These are phyloP conservation scores for Pseudonitzschia delicatissima DNA, from an alignment of 108 stramenopile genomes.

Conservation along the genomic window DNA sequence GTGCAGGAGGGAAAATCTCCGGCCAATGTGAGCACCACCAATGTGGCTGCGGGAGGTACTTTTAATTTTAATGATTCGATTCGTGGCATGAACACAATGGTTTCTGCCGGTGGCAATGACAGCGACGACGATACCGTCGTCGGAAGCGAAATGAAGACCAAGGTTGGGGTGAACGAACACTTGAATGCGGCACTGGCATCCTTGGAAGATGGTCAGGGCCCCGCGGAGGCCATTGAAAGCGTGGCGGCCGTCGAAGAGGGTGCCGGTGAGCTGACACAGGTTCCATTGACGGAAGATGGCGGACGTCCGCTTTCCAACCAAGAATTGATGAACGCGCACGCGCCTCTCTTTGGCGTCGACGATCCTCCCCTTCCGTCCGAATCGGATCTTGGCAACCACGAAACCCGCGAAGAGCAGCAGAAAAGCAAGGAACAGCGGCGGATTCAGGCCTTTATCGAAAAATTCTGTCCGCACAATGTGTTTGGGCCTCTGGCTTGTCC, in stretches of 20 bases:
- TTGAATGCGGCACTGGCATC: constrained; percentile 73
- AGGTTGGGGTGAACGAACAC: constrained; percentile 85
- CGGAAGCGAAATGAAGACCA: constrained; percentile 73
- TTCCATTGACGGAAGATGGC: constrained; percentile 39
- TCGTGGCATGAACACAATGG: constrained; percentile 18
- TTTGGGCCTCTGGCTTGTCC: constrained; percentile 77
- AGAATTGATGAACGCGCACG: constrained; percentile 75
- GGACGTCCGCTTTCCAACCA: constrained; percentile 76
- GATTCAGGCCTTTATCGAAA: constrained; percentile 70
- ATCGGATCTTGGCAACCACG: constrained; percentile 73
- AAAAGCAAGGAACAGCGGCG: constrained; percentile 47
- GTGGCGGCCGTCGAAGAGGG: constrained; percentile 32
- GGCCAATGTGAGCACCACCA: not conserved
- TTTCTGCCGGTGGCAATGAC: constrained; percentile 19
- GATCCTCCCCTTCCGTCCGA: constrained; percentile 78
- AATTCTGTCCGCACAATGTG: constrained; percentile 66
- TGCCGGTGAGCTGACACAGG: constrained; percentile 23
- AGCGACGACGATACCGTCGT: constrained; percentile 72
- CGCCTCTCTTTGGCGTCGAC: constrained; percentile 78
- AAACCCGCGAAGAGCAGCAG: constrained; percentile 82
- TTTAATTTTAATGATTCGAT: constrained; percentile 9
- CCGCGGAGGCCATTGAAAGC: not conserved
- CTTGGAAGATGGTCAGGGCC: constrained; percentile 48
- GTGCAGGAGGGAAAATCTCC: constrained; percentile 22
- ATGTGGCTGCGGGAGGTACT: not conserved